These are phyloP conservation scores for Pelagophyceae sp. DNA, from an alignment of 352 stramenopile genomes.

Conservation along the genomic window DNA sequence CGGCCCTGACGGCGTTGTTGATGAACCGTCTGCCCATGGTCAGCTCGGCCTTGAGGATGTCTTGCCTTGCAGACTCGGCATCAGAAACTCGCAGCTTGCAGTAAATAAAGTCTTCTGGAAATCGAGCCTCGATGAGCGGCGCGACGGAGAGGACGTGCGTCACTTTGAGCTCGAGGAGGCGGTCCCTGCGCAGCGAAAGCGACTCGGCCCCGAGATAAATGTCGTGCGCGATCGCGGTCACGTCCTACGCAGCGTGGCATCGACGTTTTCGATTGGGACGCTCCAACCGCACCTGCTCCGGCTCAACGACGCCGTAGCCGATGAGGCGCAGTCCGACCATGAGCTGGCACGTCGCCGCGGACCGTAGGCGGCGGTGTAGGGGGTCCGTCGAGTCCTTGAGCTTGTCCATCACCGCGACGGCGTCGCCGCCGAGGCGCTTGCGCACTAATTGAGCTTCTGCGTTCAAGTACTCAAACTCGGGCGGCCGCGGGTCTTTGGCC, in stretches of 20 bases:
- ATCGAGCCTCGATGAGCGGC: background rate
- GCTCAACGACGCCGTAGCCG: background rate
- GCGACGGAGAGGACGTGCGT: background rate
- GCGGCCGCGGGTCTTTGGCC: background rate
- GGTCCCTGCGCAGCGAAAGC: background rate
- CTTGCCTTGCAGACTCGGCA: background rate
- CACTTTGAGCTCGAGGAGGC: constrained; percentile 6
- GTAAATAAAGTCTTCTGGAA: constrained; percentile 10
- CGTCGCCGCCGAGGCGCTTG: background rate
- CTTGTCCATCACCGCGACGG: background rate
- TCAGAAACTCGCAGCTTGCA: background rate
- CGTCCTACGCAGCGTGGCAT: too few species aligned
- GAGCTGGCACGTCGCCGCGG: background rate
- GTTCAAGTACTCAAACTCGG: background rate
- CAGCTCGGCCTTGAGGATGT: background rate
- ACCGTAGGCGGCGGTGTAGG: background rate
- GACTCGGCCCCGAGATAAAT: background rate
- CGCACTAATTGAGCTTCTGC: background rate
- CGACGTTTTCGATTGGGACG: too few species aligned
- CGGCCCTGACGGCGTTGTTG: background rate
- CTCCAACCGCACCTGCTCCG: too few species aligned
- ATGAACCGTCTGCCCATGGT: background rate
- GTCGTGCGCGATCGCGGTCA: background rate
- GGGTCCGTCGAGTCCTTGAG: background rate
- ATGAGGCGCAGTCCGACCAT: background rate